Base-by-base conservation (phyloP, 441 rosid genomes). In the Isatis lusitanica region DNA sequence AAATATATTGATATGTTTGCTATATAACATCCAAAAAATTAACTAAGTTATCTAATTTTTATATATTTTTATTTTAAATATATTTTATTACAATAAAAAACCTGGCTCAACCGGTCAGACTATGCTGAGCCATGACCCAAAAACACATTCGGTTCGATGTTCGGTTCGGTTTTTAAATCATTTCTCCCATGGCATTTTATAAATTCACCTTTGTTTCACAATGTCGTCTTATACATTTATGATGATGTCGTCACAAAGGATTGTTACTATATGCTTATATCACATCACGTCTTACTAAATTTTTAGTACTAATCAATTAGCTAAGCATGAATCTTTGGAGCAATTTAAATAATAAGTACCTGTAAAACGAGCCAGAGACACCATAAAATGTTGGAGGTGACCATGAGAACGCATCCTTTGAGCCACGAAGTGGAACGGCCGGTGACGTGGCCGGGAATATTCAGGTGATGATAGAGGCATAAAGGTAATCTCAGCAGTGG, bases 311-410 rank as follows among this genome's bases (percentile, higher is more conserved):
- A 6, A 38, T 38, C 36, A 17, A 11, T 1, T 28, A 42, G 42
- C 30, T 0, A 62, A 38, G 33, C 15, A 39, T 24, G 31, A 44
- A 35, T 57, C 24, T 48, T 13, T 39, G 39, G 4, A 68, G 33
- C 39, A 21, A 44, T 18, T 51, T 68, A 69, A 36, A n/a, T 33
- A 56, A 7, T 33, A 56, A 7, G 0, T 77, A 90, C 97, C 98
- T 93, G 97, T 65, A 93, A 74, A 5, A 91, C 96, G 47, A 93
- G 81, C 98, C 98, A 94, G 44, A 94, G 65, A 12, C 88, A 97
- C 88, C 90, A 94, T 26, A 63, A 80, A 38, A 70, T 68, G 78
- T 89, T 89, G 79, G 97, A 85, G 56, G 68, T 42, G 76, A 94
- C 76, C 97, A 92, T 88, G 75, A 94, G 86, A 70, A 92, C 84